These are phyloP conservation scores for Tephrocybe sp. DNA, from an alignment of 768 basidiomycete species.

Conservation along the genomic window DNA sequence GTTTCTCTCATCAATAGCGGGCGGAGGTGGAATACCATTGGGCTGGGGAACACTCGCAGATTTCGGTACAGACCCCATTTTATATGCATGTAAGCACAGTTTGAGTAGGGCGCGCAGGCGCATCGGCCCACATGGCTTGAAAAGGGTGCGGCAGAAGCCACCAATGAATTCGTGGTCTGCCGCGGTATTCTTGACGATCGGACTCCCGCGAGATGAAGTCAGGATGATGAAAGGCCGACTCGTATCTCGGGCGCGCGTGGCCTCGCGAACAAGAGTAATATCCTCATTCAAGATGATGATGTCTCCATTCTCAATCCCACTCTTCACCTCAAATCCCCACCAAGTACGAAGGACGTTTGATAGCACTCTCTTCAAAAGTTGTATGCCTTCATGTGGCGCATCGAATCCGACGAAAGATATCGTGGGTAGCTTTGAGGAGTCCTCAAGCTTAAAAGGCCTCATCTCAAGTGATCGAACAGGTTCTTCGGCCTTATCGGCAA, in stretches of 20 bases:
- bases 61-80: conserved; percentile 37
- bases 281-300: conserved; percentile 86
- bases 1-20: conserved; percentile 6
- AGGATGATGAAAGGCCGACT: conserved; percentile 48
- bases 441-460: conserved; percentile 46
- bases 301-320: conserved; percentile 50
- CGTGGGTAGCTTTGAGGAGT: conserved; percentile 40
- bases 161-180: conserved; percentile 77
- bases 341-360: conserved; percentile 67
- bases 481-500: conserved; percentile 60
- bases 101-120: conserved; percentile 68
- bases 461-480: conserved; percentile 36
- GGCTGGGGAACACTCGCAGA: conserved; percentile 12
- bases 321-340: conserved; percentile 68
- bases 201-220: conserved; percentile 54
- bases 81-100: conserved; percentile 57
- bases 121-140: conserved; percentile 87
- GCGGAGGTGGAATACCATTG: neutral
- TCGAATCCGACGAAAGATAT: conserved; percentile 78
- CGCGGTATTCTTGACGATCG: conserved; percentile 59
- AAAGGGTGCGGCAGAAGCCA: conserved; percentile 85
- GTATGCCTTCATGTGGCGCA: conserved; percentile 58
- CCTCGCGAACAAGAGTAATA: conserved; percentile 50
- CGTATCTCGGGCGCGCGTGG: conserved; percentile 57
- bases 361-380: conserved; percentile 64